Base-by-base conservation (phyloP, 164 flowering plant genomes). In the Vitis amurensis region DNA sequence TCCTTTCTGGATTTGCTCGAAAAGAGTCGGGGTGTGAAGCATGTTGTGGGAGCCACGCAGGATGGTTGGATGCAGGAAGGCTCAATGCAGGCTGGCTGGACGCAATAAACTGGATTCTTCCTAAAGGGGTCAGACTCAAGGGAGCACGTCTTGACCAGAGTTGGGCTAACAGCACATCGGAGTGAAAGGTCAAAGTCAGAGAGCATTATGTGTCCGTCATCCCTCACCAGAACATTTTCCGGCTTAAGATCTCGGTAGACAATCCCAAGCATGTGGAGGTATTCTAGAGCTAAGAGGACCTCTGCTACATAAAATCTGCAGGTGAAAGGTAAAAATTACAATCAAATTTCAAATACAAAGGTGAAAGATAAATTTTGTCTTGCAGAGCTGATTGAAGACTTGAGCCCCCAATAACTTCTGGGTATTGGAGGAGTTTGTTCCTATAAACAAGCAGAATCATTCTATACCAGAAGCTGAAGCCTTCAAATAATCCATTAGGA, bases 131-230 rank as follows among this genome's bases (percentile, higher is more conserved):
- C 93, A 4, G 86, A 72, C 52, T 87, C 92, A 3, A 82, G 66
- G 55, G 88, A 78, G 23, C 89, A 69, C 17, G 86, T 74, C 74
- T 83, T 89, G 57, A 91, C 87, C 4, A 93, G 90, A 59, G 96
- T 93, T 12, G 96, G 98, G 73, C 87, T 91, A 3, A 89, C 93
- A 8, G 87, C 63, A 75, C 98, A 92, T 13, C 96, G 90, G 31
- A 92, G 91, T 30, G 97, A 93, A 57, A 93, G 97, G 68, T 93
- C 98, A 71, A 93, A 91, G 71, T 93, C 97, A 0, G 93, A 89
- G 55, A 93, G 94, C 98, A 93, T 93, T 66, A 93, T 89, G 71
- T 93, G 98, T 11, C 98, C 98, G 65, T 91, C 97, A 29, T 93
- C 98, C 77, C 97, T 81, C 60, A 93, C 94, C 9, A 93, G 91